phyloP scores from a whole-genome alignment of 495 filamentous ascomycete species.

The Bryoglossum gracile region DNA sequence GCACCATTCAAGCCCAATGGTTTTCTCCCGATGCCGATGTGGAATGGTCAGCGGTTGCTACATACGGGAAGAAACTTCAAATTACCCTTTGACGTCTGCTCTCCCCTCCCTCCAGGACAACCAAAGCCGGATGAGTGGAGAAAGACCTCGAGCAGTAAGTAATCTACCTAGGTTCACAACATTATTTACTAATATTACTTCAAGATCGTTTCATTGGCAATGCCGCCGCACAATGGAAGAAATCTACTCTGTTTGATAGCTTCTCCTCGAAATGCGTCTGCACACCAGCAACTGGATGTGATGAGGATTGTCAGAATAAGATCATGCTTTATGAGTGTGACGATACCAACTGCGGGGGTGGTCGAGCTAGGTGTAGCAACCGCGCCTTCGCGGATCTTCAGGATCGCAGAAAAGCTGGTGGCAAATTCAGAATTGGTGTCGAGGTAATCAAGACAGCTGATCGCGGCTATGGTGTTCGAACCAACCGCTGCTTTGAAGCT shows the following conservation, averaged over 20 bases:
- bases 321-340: slow-evolving; percentile 98
- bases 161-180: slow-evolving; percentile 7
- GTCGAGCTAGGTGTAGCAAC: slow-evolving; percentile 66
- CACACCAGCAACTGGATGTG: slow-evolving; percentile 68
- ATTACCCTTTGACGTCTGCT: slow-evolving; percentile 83
- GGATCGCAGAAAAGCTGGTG: slow-evolving; percentile 65
- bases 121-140: slow-evolving; percentile 87
- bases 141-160: slow-evolving; percentile 81
- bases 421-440: slow-evolving; percentile 82
- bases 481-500: slow-evolving; percentile 77
- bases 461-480: slow-evolving; percentile 84
- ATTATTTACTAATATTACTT: slow-evolving; percentile 8
- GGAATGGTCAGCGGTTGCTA: slow-evolving; percentile 37
- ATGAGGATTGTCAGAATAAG: slow-evolving; percentile 83
- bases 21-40: slow-evolving; percentile 61
- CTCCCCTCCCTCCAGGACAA: slow-evolving; percentile 74
- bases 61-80: slow-evolving; percentile 64
- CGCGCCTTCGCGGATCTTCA: slow-evolving; percentile 77
- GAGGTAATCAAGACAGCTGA: slow-evolving; percentile 88
- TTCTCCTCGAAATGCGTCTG: slow-evolving; percentile 76
- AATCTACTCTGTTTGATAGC: slow-evolving; percentile 61
- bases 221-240: slow-evolving; percentile 77
- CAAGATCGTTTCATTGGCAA: slow-evolving; percentile 89
- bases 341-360: slow-evolving; percentile 75
- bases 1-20: slow-evolving; percentile 28